phyloP scores from a whole-genome alignment of 2,329 filamentous ascomycete genomes.

The Blastomyces emzantsi region DNA sequence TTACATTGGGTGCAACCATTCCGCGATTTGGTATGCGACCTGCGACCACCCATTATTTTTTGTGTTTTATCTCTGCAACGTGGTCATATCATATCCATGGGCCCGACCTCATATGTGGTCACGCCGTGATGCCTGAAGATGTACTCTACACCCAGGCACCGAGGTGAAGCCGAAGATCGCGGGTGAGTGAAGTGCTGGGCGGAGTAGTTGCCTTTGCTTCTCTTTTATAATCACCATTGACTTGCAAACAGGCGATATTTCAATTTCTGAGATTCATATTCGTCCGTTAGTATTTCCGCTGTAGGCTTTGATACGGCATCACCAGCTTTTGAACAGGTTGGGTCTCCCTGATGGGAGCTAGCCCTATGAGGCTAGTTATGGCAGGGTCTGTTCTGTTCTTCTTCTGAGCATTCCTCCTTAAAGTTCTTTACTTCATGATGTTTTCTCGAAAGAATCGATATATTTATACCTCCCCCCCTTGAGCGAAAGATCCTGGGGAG shows the following conservation, averaged over 20 bases:
- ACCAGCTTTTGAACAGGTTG: neutral
- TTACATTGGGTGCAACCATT: slow-evolving; percentile 99
- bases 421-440: neutral
- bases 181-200: neutral
- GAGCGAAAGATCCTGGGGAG: neutral
- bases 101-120: neutral
- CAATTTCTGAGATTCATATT: neutral
- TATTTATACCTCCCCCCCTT: neutral
- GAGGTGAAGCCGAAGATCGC: neutral
- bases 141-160: neutral
- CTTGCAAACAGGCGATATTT: neutral
- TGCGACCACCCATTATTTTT: slow-evolving; percentile 11
- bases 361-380: too few relatives aligned
- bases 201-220: neutral
- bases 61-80: neutral
- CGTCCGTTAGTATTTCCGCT: neutral
- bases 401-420: too few relatives aligned
- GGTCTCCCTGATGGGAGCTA: too few relatives aligned
- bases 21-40: slow-evolving; percentile 81
- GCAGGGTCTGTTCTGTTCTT: too few relatives aligned
- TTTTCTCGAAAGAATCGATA: neutral
- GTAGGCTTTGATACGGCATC: neutral
- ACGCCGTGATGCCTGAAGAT: neutral
- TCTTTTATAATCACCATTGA: neutral
- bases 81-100: neutral